Evolutionary conservation across 2,329 filamentous ascomycete genomes (phyloP).

Genomic region (Aspergillus hortae): DNA sequence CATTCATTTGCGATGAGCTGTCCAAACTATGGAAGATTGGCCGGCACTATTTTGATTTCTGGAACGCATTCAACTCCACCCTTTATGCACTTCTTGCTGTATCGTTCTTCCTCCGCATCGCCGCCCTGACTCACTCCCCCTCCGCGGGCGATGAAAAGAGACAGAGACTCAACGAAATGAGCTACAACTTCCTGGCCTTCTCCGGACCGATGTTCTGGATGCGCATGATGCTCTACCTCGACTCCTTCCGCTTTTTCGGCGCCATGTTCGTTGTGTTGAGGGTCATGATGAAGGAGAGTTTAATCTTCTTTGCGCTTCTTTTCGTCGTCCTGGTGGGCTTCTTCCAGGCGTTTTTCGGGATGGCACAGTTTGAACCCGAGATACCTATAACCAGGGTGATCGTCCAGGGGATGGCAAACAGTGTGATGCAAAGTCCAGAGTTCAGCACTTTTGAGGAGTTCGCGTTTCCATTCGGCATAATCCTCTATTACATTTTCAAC

Average conservation of each 20-base stretch:
- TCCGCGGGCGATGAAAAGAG: conserved; percentile 51
- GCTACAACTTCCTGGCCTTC: conserved; percentile 93
- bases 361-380: conserved; percentile 77
- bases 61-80: conserved; percentile 89
- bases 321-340: conserved; percentile 75
- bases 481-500: conserved; percentile 96
- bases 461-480: conserved; percentile 85
- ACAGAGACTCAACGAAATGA: conserved; percentile 68
- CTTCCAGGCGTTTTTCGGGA: conserved; percentile 87
- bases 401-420: conserved; percentile 68
- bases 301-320: conserved; percentile 94
- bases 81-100: conserved; percentile 76
- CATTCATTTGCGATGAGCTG: conserved; percentile 83
- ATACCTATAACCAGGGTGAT: conserved; percentile 45
- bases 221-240: conserved; percentile 84
- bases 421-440: conserved; percentile 86
- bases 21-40: conserved; percentile 94
- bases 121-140: conserved; percentile 66
- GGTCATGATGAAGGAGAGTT: conserved; percentile 87
- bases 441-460: conserved; percentile 88
- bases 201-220: conserved; percentile 96
- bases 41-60: conserved; percentile 86
- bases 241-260: conserved; percentile 92
- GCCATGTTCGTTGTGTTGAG: conserved; percentile 97
- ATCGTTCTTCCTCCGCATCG: conserved; percentile 73